Base-by-base conservation (phyloP, 2,329 filamentous ascomycete species). In the Colletotrichum endophyticum region DNA sequence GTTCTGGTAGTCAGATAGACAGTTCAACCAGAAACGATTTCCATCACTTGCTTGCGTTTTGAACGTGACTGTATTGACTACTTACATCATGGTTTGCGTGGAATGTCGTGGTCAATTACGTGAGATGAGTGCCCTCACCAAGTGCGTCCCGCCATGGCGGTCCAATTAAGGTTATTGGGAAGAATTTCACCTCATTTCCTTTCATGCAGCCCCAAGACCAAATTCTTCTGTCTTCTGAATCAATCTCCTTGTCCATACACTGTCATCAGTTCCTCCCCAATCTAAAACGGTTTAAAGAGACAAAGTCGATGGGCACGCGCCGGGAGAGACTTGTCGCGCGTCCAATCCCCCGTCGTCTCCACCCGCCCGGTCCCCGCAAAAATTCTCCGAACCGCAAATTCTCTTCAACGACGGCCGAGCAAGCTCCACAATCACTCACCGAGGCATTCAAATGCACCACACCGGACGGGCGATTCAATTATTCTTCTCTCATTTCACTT, bases 371-470 rank as follows among this genome's bases (percentile, higher is more conserved):
- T 39, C 69, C 39, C 44, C 44, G 9, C 68, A 70, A 62, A 73
- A 76, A 73, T 70, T 73, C 73, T 67, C 69, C 73, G 73, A 67
- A 53, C 73, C 25, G 30, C 39, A 59, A 75, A 75, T 72, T 72
- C 67, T 71, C 73, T 69, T 73, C 64, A 68, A 66, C 62, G 53
- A 30, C 73, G 32, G 53, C 70, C 70, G 62, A 36, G 39, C 27
- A 25, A 25, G 8, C 27, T 69, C 27, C 39, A 25, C 72, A 68
- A 64, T 32, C 49, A 63, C 64, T 62, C 59, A 74, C 71, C 64
- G 66, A 68, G 59, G n/a, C 27, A 53, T 56, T 66, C 11, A 19
- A 27, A 36, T 53, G 59, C 73, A 64, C 15, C 30, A 32, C 67
- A 27, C 57, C 70, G 44, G 3, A 8, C 25, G 25, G 19, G 12